Evolutionary conservation across 2,329 filamentous ascomycete genomes (phyloP).

Genomic region (Sporothrix brunneoviolacea): DNA sequence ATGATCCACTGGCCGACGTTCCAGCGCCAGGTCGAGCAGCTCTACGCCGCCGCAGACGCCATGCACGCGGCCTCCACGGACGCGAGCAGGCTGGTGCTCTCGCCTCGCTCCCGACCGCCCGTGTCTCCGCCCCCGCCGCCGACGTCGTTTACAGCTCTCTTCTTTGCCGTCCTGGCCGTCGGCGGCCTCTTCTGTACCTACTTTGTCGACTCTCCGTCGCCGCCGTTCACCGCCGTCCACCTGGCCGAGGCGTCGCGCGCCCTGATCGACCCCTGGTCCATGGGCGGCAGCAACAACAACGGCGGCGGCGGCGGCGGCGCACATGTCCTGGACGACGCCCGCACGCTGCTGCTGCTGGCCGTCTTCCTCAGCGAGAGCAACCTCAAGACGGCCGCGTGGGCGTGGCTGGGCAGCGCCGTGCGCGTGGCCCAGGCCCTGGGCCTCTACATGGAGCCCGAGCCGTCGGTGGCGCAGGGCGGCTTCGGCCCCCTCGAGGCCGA

Average conservation of each 20-base stretch:
- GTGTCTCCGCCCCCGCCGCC: conserved; percentile 37
- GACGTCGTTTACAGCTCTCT: conserved; percentile 67
- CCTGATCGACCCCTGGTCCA: conserved; percentile 66
- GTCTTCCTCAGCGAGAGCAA: conserved; percentile 83
- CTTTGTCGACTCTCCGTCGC: conserved; percentile 42
- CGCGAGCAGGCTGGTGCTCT: no score
- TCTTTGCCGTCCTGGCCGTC: conserved; percentile 78
- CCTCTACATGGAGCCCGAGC: conserved; percentile 63
- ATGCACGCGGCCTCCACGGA: no score
- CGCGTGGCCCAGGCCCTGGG: conserved; percentile 78
- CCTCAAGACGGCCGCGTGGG: conserved; percentile 75
- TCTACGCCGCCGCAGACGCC: conserved; percentile 47
- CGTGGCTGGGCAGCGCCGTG: conserved; percentile 75
- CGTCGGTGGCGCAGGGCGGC: conserved; percentile 30
- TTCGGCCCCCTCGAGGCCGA: conserved; percentile 60
- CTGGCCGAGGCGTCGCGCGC: conserved; percentile 66
- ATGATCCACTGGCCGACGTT: conserved; percentile 87
- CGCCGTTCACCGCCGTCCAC: conserved; percentile 49
- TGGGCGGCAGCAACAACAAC: conserved; percentile 42
- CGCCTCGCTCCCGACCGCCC: no score
- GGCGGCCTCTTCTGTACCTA: conserved; percentile 77
- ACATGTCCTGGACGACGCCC: conserved; percentile 67
- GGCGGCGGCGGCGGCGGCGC: conserved; percentile 20
- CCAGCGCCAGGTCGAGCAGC: conserved; percentile 63
- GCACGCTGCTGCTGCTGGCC: conserved; percentile 64